Conservation (phyloP, 768 basidiomycete genomes). For the Lentinula boryana region DNA sequence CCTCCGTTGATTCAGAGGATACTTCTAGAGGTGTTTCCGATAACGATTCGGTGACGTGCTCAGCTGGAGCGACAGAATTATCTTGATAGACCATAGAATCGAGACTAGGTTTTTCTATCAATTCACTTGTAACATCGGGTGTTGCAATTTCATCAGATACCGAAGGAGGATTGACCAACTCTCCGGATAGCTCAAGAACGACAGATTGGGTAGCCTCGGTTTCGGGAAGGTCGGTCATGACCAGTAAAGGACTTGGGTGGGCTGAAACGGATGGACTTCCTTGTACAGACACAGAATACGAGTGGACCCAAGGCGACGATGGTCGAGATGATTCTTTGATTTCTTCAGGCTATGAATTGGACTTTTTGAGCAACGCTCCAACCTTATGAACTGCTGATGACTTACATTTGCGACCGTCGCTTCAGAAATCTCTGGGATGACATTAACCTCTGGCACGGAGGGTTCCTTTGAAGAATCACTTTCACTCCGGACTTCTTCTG, state of each 20-base stretch:
- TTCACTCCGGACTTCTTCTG: neutral
- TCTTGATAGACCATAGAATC: neutral
- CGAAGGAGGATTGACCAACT: neutral
- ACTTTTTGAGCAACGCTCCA: neutral
- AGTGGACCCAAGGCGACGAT: slow-evolving; percentile 31
- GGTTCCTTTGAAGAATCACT: neutral
- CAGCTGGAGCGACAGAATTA: neutral
- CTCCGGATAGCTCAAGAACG: neutral
- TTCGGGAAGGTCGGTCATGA: neutral
- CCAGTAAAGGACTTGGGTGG: neutral
- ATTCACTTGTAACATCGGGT: neutral
- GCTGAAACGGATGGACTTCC: slow-evolving; percentile 17
- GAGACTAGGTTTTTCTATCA: neutral
- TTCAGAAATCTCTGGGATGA: neutral
- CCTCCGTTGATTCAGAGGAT: neutral
- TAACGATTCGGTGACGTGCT: neutral
- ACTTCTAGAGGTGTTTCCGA: neutral
- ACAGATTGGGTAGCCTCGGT: neutral
- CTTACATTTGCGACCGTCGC: neutral
- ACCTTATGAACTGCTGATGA: neutral
- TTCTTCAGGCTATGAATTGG: neutral
- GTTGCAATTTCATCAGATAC: neutral
- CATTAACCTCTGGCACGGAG: neutral
- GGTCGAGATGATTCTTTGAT: slow-evolving; percentile 3
- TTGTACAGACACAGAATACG: slow-evolving; percentile 35